These are phyloP conservation scores for Pseudogymnoascus sp. DNA, from an alignment of 2,329 filamentous ascomycete genomes.

Conservation along the genomic window DNA sequence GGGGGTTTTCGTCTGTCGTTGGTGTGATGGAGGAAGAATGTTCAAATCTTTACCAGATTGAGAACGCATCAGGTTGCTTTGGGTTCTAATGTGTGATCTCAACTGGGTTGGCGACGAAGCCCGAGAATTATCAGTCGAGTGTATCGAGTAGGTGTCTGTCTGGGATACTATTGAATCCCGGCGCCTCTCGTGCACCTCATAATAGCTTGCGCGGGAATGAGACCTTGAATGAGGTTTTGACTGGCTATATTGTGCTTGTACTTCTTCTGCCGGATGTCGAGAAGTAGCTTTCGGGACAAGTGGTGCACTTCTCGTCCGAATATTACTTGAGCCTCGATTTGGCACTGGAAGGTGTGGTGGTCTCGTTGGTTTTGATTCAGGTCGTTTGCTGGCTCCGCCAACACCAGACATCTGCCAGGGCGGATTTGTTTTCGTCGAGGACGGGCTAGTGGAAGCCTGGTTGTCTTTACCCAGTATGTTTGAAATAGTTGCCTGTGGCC, in stretches of 20 bases:
- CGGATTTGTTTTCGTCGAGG: conserved; percentile 17
- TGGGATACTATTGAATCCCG: conserved; percentile 49
- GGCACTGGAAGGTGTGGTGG: conserved; percentile 27
- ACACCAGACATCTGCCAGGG: conserved; percentile 10
- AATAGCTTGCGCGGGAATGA: conserved; percentile 41
- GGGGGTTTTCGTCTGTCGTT: conserved; percentile 12
- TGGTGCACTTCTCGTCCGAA: conserved; percentile 31
- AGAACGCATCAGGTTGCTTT: conserved; percentile 28
- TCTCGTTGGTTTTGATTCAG: conserved; percentile 19
- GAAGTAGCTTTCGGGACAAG: conserved; percentile 12
- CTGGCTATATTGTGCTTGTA: conserved; percentile 31
- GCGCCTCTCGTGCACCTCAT: conserved; percentile 43
- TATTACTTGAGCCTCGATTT: conserved; percentile 28
- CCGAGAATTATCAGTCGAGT: conserved; percentile 37
- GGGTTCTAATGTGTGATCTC: conserved; percentile 25
- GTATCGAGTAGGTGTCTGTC: conserved; percentile 47
- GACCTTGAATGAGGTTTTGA: conserved; percentile 26
- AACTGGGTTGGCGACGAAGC: conserved; percentile 38
- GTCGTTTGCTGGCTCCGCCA: conserved; percentile 13
- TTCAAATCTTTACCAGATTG: conserved; percentile 31
- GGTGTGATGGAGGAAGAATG: conserved; percentile 10
- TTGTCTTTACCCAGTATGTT: conserved; percentile 45
- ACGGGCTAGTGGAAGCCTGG: conserved; percentile 12
- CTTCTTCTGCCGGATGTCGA: conserved; percentile 31
- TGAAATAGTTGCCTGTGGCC: conserved; percentile 39